Conservation (phyloP, 768 basidiomycete genomes). For the Podaxis pistillaris region DNA sequence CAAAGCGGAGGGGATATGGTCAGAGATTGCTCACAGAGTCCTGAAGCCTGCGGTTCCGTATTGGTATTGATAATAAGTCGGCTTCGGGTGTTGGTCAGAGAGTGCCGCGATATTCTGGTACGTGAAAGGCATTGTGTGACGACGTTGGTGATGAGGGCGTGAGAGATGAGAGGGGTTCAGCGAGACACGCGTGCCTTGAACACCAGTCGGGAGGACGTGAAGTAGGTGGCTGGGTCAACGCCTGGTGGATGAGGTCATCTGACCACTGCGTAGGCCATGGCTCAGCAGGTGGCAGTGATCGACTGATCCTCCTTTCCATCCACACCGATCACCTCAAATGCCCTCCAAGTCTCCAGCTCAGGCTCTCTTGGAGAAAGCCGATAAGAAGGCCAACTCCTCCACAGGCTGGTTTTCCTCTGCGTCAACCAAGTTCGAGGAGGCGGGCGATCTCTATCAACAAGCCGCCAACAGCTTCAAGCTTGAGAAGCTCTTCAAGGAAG, state of each 20-base stretch:
- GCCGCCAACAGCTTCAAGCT: slow-evolving; percentile 93
- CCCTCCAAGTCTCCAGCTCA: slow-evolving; percentile 78
- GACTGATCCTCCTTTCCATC: slow-evolving; percentile 19
- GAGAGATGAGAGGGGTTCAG: background rate
- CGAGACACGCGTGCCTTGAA: slow-evolving; percentile 1
- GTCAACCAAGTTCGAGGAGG: slow-evolving; percentile 88
- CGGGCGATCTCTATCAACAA: slow-evolving; percentile 92
- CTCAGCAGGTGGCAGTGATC: slow-evolving; percentile 11
- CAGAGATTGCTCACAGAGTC: slow-evolving; percentile 61
- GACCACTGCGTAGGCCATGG: slow-evolving; percentile 13
- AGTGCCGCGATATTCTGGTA: slow-evolving; percentile 46
- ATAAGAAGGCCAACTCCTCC: slow-evolving; percentile 88
- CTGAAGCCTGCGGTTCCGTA: slow-evolving; percentile 97
- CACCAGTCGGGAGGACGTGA: background rate
- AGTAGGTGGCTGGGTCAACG: background rate
- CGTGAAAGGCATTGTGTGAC: slow-evolving; percentile 19
- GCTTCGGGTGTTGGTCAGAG: slow-evolving; percentile 69
- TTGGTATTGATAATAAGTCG: slow-evolving; percentile 63
- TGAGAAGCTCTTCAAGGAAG: slow-evolving; percentile 88
- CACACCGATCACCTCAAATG: slow-evolving; percentile 44
- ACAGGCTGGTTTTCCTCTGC: slow-evolving; percentile 86
- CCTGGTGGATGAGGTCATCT: slow-evolving; percentile 17
- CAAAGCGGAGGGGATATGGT: background rate
- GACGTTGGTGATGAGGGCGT: background rate
- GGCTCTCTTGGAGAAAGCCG: slow-evolving; percentile 77